These are phyloP conservation scores for Neofusicoccum cordaticola DNA, from an alignment of 2,329 filamentous ascomycete genomes.

Conservation along the genomic window DNA sequence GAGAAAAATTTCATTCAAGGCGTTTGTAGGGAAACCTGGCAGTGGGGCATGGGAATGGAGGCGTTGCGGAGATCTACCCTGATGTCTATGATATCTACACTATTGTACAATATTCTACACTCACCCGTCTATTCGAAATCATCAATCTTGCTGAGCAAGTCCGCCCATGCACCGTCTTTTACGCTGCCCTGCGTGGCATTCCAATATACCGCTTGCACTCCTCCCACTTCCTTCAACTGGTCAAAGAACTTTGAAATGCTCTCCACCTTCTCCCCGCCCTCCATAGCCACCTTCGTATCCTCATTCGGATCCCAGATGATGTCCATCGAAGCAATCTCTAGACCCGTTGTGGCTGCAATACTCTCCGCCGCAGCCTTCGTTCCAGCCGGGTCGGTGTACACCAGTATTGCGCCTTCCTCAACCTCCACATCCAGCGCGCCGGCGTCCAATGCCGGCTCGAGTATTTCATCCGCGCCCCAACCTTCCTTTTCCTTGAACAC, in stretches of 20 bases:
- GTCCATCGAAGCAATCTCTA: slow-evolving; percentile 71
- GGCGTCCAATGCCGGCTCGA: slow-evolving; percentile 81
- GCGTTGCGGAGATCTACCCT: slow-evolving; percentile 19
- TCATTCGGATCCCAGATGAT: slow-evolving; percentile 83
- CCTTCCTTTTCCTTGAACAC: slow-evolving; percentile 62
- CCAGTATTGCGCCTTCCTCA: slow-evolving; percentile 65
- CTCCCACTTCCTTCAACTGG: slow-evolving; percentile 62
- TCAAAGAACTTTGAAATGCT: slow-evolving; percentile 60
- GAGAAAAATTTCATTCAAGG: slow-evolving; percentile 5
- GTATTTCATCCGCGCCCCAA: slow-evolving; percentile 59
- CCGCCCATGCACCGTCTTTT: slow-evolving; percentile 38
- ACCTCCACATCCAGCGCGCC: slow-evolving; percentile 73
- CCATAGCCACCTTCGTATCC: slow-evolving; percentile 68
- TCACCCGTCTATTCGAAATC: slow-evolving; percentile 9
- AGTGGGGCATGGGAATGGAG: slow-evolving; percentile 1
- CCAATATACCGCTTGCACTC: slow-evolving; percentile 75
- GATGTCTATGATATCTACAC: neutral
- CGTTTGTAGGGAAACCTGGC: neutral
- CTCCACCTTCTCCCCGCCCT: slow-evolving; percentile 55
- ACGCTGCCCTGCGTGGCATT: slow-evolving; percentile 54
- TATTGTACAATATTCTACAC: slow-evolving; percentile 10
- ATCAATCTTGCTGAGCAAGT: slow-evolving; percentile 36
- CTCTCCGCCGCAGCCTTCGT: slow-evolving; percentile 63
- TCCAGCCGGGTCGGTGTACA: slow-evolving; percentile 66
- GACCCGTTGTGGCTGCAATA: slow-evolving; percentile 60